phyloP scores from a whole-genome alignment of 1,284 basidiomycete genomes.

The Tilletia indica region DNA sequence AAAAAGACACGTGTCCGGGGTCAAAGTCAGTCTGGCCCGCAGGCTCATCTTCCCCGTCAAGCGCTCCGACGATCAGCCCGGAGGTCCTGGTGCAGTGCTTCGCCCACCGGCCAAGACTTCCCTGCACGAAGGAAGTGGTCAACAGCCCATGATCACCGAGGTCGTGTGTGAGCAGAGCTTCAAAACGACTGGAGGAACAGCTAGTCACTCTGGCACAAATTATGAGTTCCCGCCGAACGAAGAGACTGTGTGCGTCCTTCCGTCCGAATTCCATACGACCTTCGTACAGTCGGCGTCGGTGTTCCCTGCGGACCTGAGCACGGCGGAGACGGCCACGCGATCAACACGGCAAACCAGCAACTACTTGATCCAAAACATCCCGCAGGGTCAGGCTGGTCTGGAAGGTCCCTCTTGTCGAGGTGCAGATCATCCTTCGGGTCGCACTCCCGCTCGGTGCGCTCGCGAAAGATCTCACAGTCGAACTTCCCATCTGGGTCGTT shows the following conservation, averaged over 20 bases:
- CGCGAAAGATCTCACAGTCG: constrained; percentile 46
- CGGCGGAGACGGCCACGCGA: constrained; percentile 6
- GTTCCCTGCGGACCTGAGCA: constrained; percentile 14
- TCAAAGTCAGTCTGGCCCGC: constrained; percentile 42
- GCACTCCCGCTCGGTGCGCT: constrained; percentile 43
- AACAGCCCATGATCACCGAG: constrained; percentile 45
- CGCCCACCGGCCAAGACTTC: constrained; percentile 28
- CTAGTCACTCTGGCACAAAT: constrained; percentile 27
- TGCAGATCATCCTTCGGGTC: constrained; percentile 37
- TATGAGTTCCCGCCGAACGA: constrained; percentile 44
- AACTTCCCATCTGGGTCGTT: constrained; percentile 45
- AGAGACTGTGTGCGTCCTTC: constrained; percentile 39
- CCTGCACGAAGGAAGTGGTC: constrained; percentile 22
- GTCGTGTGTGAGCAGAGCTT: constrained; percentile 41
- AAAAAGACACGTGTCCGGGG: constrained; percentile 41
- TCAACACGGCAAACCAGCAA: background rate
- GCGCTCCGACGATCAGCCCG: constrained; percentile 26
- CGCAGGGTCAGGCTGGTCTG: constrained; percentile 12
- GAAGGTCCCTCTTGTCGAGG: constrained; percentile 32
- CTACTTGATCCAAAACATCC: background rate
- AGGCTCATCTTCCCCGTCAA: constrained; percentile 45
- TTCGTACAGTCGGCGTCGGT: constrained; percentile 39
- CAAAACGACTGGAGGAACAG: constrained; percentile 23
- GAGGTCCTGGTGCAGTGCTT: constrained; percentile 1
- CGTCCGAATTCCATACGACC: constrained; percentile 43